Percentiles rank a stretch among this genome's conserved stretches.
These are phyloP conservation scores for Aspergillus oerlinghausenensis DNA, from an alignment of 2,329 filamentous ascomycete species.

Conservation along the genomic window DNA sequence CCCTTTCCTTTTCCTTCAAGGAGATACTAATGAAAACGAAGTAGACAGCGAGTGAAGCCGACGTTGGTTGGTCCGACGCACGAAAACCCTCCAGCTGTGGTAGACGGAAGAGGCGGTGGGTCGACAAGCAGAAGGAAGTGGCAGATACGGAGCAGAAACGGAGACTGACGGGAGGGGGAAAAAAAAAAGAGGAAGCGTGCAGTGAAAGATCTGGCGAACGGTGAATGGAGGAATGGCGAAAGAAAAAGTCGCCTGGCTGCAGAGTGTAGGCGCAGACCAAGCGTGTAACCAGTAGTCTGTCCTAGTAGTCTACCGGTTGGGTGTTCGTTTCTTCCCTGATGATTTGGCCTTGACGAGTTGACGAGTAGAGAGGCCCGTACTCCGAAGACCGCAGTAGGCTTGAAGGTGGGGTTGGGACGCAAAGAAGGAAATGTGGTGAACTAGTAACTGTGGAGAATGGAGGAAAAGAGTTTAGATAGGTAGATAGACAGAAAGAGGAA, in stretches of 20 bases:
- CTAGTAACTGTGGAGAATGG: background rate
- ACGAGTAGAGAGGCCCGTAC: slow-evolving; percentile 4
- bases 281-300: slow-evolving; percentile 12
- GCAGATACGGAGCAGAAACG: background rate
- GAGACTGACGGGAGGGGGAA: background rate
- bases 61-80: background rate
- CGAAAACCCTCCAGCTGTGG: background rate
- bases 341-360: background rate
- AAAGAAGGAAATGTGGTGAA: background rate
- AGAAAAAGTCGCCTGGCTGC: slow-evolving; percentile 14
- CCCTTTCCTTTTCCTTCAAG: background rate
- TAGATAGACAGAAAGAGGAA: background rate
- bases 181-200: slow-evolving; percentile 5
- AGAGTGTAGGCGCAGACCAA: slow-evolving; percentile 8
- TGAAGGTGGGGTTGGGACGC: background rate
- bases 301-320: background rate
- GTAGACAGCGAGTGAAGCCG: slow-evolving; percentile 5
- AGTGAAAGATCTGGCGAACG: slow-evolving; percentile 14
- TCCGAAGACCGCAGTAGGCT: background rate
- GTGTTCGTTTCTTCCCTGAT: background rate
- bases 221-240: slow-evolving; percentile 17
- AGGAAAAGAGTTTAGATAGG: background rate
- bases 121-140: background rate
- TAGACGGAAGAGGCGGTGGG: background rate
- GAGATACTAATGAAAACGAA: background rate